Evolutionary conservation across 2,329 filamentous ascomycete genomes (phyloP), one percentile per base, ranked within the genome.

Genomic region (Tolypocladium amazonense): DNA sequence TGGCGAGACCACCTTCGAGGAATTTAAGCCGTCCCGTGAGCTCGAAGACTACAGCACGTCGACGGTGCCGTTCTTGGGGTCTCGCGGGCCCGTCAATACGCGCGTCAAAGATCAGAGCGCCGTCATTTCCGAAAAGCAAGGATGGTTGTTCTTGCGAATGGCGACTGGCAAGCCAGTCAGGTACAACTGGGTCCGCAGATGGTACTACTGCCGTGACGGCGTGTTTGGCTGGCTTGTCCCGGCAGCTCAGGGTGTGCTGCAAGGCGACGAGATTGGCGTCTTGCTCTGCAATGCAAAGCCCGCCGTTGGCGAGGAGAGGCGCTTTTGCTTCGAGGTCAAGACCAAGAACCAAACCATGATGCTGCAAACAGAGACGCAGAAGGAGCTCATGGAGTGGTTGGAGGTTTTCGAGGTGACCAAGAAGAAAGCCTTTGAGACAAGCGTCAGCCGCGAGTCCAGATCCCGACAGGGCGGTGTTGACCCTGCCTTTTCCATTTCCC

Each of bases 301-400:
- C 23, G 92, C 92, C 0, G 88, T 95, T 57, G 87, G 90, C 65
- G 94, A 99, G 74, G 94, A 99, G 69, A 86, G 94, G 45, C 85
- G 94, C 20, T 99, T 97, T 74, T 97, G 94, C 71, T 97, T 99
- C 68, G 94, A 99, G 74, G 89, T 99, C 68, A 99, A 97, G 79
- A 99, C 94, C 2, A 99, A 97, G 73, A 96, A 90, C 68, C 89
- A 89, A 63, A 94, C 88, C 56, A 86, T 96, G 63, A 78, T 97
- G 61, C 79, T 99, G 3, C 94, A 99, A 75, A 90, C 93, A 5
- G 94, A 99, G 71, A 96, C 91, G 0, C 94, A 99, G 71, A 79
- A 78, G 56, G 90, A 97, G 70, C 82, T 99, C n/a, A 92, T 89
- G 61, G 90, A 96, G 67, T 99, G 94, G 94, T 86, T 99, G 59